These are phyloP conservation scores for Coniochaeta sp. DNA, from an alignment of 2,329 filamentous ascomycete species.

Conservation along the genomic window DNA sequence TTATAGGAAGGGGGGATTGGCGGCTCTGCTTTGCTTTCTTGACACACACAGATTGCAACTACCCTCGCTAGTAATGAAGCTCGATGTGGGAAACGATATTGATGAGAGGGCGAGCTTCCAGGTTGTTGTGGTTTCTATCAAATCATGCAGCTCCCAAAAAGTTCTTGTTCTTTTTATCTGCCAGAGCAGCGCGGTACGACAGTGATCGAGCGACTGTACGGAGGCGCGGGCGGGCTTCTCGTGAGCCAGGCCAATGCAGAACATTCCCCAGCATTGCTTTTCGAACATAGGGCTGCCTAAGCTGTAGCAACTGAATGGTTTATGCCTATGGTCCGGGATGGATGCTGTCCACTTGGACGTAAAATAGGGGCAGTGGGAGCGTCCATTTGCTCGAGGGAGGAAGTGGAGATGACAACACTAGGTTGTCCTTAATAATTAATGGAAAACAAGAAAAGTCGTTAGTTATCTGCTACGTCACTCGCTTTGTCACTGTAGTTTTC, in stretches of 20 bases:
- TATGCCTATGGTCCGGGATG: not conserved
- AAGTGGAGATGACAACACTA: not conserved
- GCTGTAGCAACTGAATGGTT: not conserved
- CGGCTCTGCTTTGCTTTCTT: constrained; percentile 7
- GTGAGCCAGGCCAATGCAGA: not conserved
- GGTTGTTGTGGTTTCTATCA: constrained; percentile 2
- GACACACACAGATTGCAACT: constrained; percentile 7
- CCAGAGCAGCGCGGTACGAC: not conserved
- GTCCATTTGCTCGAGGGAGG: not conserved
- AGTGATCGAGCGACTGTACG: not conserved
- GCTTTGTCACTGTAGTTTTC: too few species aligned
- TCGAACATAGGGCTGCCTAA: not conserved
- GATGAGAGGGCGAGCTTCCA: not conserved
- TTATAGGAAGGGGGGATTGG: constrained; percentile 9
- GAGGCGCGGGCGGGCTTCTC: not conserved
- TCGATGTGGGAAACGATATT: not conserved
- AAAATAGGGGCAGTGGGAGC: not conserved
- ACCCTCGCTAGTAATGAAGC: constrained; percentile 1
- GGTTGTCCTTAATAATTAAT: constrained; percentile 4
- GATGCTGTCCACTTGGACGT: not conserved
- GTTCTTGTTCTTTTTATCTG: not conserved
- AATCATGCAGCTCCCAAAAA: not conserved
- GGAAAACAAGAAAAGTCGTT: not conserved
- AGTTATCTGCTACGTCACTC: not conserved
- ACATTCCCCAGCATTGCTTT: not conserved